Evolutionary conservation across 192 early-diverging fungal genomes (phyloP).

Genomic region (Gaertneriomyces sp.): DNA sequence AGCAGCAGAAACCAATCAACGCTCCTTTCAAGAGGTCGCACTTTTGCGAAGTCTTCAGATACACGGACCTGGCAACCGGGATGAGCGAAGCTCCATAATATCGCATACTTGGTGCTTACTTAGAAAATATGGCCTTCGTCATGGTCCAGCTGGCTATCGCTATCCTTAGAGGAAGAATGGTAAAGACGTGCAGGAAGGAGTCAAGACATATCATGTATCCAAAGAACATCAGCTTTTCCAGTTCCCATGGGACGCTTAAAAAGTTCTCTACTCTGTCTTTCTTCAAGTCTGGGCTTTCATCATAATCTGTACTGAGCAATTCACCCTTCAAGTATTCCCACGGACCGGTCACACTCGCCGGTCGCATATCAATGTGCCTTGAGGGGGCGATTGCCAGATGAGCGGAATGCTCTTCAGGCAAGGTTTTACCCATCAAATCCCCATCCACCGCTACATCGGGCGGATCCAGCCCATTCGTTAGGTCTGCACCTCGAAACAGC

Average conservation of each 20-base stretch:
- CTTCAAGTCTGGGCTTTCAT: conserved; percentile 69
- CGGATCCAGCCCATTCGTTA: too few relatives aligned
- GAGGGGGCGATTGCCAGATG: too few relatives aligned
- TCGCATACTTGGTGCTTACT: conserved; percentile 2
- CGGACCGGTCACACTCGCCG: background rate
- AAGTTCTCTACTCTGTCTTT: conserved; percentile 83
- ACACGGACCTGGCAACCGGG: conserved; percentile 1
- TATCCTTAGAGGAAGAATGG: conserved; percentile 87
- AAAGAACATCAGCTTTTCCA: conserved; percentile 92
- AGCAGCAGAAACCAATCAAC: conserved; percentile 70
- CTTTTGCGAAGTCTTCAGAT: conserved; percentile 75
- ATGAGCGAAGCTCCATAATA: background rate
- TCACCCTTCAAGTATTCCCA: conserved; percentile 34
- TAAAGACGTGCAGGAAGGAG: conserved; percentile 92
- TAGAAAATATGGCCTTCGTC: conserved; percentile 23
- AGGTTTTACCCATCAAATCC: too few relatives aligned
- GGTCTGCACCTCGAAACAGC: too few relatives aligned
- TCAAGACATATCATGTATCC: conserved; percentile 91
- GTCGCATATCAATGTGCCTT: too few relatives aligned
- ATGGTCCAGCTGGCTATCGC: conserved; percentile 60
- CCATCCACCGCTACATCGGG: too few relatives aligned
- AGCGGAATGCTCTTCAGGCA: too few relatives aligned
- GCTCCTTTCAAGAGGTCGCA: conserved; percentile 87
- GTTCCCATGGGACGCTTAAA: conserved; percentile 77
- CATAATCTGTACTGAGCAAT: conserved; percentile 28